A percentile compares a stretch with the other conserved stretches of the same genome.
Conservation (phyloP, 2,329 filamentous ascomycete genomes). For the Apiospora phragmitis region DNA sequence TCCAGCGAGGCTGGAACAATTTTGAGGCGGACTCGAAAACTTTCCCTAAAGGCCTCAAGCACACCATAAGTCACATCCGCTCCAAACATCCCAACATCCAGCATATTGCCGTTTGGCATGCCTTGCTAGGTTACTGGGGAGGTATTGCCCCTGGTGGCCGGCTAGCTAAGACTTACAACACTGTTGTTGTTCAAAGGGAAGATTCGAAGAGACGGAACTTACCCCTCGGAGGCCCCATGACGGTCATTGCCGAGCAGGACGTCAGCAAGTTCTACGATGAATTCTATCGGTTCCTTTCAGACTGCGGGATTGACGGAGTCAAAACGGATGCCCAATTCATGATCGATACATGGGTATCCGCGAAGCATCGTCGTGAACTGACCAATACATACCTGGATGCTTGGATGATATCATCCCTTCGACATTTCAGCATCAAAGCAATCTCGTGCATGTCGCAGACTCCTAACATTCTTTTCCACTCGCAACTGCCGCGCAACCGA, state of each 20-base stretch:
- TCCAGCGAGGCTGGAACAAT: conserved; percentile 68
- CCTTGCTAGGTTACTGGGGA: conserved; percentile 86
- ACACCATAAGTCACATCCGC: conserved; percentile 69
- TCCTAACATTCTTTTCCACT: conserved; percentile 83
- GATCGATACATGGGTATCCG: conserved; percentile 71
- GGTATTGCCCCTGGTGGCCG: conserved; percentile 75
- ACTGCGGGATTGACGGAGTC: conserved; percentile 77
- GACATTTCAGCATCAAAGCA: conserved; percentile 73
- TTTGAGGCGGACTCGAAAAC: conserved; percentile 82
- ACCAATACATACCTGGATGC: conserved; percentile 79
- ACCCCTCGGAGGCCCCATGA: conserved; percentile 64
- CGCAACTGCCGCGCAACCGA: conserved; percentile 74
- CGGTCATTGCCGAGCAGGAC: conserved; percentile 73
- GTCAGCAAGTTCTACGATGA: conserved; percentile 80
- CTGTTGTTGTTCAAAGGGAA: conserved; percentile 56
- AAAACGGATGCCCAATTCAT: conserved; percentile 95
- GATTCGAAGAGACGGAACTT: conserved; percentile 47
- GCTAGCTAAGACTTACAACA: conserved; percentile 78
- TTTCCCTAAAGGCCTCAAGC: conserved; percentile 79
- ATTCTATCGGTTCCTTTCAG: conserved; percentile 81
- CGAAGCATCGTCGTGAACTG: conserved; percentile 69
- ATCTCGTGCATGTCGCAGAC: conserved; percentile 96
- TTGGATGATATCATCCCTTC: conserved; percentile 77
- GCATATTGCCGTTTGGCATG: conserved; percentile 93
- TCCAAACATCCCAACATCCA: conserved; percentile 69